Evolutionary conservation across 257 asterid species (phyloP).

Genomic region (Capsicum pubescens): DNA sequence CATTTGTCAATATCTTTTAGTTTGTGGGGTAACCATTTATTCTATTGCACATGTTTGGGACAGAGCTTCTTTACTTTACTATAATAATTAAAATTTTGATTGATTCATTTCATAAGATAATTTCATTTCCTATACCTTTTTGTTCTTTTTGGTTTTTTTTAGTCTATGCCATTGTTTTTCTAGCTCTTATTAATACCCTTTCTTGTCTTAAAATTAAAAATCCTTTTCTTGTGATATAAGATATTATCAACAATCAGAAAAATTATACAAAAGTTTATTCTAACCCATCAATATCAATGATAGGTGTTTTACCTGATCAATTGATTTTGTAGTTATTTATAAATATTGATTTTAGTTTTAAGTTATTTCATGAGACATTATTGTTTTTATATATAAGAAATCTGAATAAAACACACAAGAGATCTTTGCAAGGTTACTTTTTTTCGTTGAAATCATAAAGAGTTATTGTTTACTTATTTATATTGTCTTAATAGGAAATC

Average conservation of each 20-base stretch:
- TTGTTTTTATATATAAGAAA: background rate
- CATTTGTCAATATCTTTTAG: conserved; percentile 24
- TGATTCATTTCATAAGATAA: background rate
- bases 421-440: too few species aligned
- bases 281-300: background rate
- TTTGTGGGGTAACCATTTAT: conserved; percentile 27
- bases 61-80: background rate
- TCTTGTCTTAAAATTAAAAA: background rate
- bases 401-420: too few species aligned
- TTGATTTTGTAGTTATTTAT: background rate
- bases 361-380: background rate
- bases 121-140: conserved; percentile 1
- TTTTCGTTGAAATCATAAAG: background rate
- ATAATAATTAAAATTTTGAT: background rate
- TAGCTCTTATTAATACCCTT: background rate
- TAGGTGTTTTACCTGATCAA: background rate
- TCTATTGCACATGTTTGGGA: conserved; percentile 29
- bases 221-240: background rate
- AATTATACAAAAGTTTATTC: background rate
- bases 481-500: background rate
- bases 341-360: background rate
- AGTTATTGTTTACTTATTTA: background rate
- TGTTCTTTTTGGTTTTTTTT: conserved; percentile 1
- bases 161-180: background rate
- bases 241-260: background rate